Base-by-base conservation (phyloP, 2,329 filamentous ascomycete species). In the Xylariaceae sp. region DNA sequence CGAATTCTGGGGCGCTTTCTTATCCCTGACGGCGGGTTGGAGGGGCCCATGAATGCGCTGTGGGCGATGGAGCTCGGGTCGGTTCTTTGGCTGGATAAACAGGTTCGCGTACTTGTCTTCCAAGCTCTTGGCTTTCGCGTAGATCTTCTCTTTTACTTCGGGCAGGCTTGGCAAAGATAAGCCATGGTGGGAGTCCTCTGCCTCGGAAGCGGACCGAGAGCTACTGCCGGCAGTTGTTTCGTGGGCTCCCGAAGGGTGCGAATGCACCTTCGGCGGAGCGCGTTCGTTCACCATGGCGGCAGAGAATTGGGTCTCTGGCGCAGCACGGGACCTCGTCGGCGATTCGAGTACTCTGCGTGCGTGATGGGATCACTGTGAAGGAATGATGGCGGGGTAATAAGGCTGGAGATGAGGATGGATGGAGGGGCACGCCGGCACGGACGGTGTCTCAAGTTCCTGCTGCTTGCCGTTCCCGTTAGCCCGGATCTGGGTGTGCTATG, bases 31-130 rank as follows among this genome's bases (percentile, higher is more conserved):
- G 44, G 76, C 71, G n/a, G 78, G 78, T 8, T 77, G 75, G 61
- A 75, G 68, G 2, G 82, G 81, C 1, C 79, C 79, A 5, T 73
- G 73, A 34, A 82, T 74, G 58, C 73, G 77, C 62, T 78, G 78
- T 45, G 75, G 78, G 49, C 80, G 76, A 67, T 86, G 83, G 65
- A 82, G 81, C 67, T 86, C 83, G 1, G 82, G 82, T 2, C 82
- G 78, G 54, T 74, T 80, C 69, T 77, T 81, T 51, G 78, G 79
- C 64, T 80, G 77, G 55, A 82, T 78, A 68, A 85, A 85, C 58
- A 83, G 71, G 53, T 74, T 72, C 66, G 78, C 76, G 59, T 82
- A 81, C 70, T 81, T 81, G 68, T 82, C 79, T 68, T 83, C 81
- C 69, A 80, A 63, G n/a, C 50, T 68, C 30, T 58, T 67, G 44